Evolutionary conservation across 2,329 filamentous ascomycete genomes (phyloP), one percentile per base, ranked within the genome.

Genomic region (Arthrobotrys sphaeroides): DNA sequence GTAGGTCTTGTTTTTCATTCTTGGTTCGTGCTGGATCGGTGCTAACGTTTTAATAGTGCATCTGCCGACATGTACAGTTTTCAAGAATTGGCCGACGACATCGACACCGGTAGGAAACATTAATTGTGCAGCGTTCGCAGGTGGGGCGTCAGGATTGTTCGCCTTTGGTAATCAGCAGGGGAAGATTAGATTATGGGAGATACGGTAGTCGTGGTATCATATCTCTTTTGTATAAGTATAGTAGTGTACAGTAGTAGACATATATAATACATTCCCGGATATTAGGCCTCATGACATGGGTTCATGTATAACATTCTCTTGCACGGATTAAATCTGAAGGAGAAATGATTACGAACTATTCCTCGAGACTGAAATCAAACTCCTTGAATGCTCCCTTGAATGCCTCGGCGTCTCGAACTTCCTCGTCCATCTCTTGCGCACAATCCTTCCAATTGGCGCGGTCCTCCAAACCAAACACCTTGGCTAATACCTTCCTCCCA

Each of bases 41-140:
- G 36, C 69, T 78, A 66, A 78, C 64, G 4, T 45, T 51, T 4
- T 2, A 43, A 24, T 78, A 84, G 93, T 94, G 31, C 95, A 99
- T 83, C 84, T 99, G 78, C 94, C 94, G 0, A 94, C 88, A 79
- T 97, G 93, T 82, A 97, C 93, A 0, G 92, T 98, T 18, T 99
- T 95, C 86, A 89, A 90, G 80, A 99, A 99, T 83, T 99, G 95
- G 95, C 95, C 95, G 22, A 99, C 94, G 64, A 88, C 89, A 77
- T 90, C 91, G 82, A 99, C 95, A 68, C 93, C 94, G 0, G 83
- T 99, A 76, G 95, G 95, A 0, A 87, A 93, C 73, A 89, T 98
- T 18, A 78, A 76, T 6, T 62, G 75, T 78, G 91, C 92, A 1
- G 86, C 89, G 0, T 88, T 93, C 73, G 90, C 91, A 2, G 87